These are phyloP conservation scores for Penicillium vulpinum DNA, from an alignment of 2,329 filamentous ascomycete genomes.

Conservation along the genomic window DNA sequence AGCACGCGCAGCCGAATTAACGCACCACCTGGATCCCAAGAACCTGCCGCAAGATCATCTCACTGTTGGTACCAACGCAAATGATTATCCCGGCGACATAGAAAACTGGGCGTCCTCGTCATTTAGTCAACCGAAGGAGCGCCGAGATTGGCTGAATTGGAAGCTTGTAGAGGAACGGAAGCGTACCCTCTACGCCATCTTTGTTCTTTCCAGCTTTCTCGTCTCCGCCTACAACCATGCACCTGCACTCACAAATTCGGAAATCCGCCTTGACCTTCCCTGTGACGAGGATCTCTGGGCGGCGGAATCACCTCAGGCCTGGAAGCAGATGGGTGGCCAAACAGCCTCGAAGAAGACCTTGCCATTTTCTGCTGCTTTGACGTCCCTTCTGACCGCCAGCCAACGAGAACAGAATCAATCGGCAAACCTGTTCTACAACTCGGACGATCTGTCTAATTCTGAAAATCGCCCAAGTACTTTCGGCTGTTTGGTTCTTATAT, in stretches of 20 bases:
- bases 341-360: slow-evolving; percentile 69
- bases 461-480: slow-evolving; percentile 84
- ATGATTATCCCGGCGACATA: slow-evolving; percentile 48
- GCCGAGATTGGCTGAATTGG: slow-evolving; percentile 80
- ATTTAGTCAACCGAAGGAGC: slow-evolving; percentile 37
- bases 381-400: slow-evolving; percentile 75
- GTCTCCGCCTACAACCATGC: slow-evolving; percentile 92
- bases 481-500: slow-evolving; percentile 86
- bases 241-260: slow-evolving; percentile 88
- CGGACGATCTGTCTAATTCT: slow-evolving; percentile 56
- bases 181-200: slow-evolving; percentile 86
- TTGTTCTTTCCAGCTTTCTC: slow-evolving; percentile 84
- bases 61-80: slow-evolving; percentile 56
- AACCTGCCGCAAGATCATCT: slow-evolving; percentile 42
- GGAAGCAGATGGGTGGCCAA: slow-evolving; percentile 74
- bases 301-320: slow-evolving; percentile 78
- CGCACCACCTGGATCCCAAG: slow-evolving; percentile 46
- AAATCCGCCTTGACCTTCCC: slow-evolving; percentile 83
- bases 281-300: slow-evolving; percentile 91
- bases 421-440: slow-evolving; percentile 47
- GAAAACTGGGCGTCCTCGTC: slow-evolving; percentile 40
- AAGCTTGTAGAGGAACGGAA: slow-evolving; percentile 87
- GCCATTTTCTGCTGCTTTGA: slow-evolving; percentile 80
- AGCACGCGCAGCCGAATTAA: slow-evolving; percentile 81
- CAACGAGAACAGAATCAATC: slow-evolving; percentile 56